Base-by-base conservation (phyloP, 192 early-diverging fungal genomes). In the Rhizoclosmatium sp. region DNA sequence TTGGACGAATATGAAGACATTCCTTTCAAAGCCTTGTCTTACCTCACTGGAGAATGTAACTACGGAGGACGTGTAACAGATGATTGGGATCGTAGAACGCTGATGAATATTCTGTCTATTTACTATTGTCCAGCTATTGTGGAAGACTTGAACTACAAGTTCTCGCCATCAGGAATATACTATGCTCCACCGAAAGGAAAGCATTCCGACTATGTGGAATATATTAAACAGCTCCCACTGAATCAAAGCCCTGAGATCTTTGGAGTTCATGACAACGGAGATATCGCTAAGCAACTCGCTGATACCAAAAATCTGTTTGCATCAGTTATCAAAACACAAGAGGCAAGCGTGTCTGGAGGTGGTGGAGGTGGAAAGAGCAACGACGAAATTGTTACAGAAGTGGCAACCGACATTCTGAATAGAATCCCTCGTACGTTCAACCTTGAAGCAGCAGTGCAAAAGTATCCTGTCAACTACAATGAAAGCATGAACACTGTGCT, bases 211-310 rank as follows among this genome's bases (percentile, higher is more conserved):
- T 87, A 91, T 71, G 76, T 91, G 23, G 90, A 91, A 46, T 89
- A 87, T 70, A 92, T 92, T 75, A 82, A 84, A 65, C 65, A 69
- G 16, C 67, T 92, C 47, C 90, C 90, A 10, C 69, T 92, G 44
- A 90, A 88, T 65, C 90, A 89, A 76, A 85, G 70, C 46, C 90
- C 90, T 9, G 90, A 92, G 62, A 84, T 91, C n/a, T 92, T 92
- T 84, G 90, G 90, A 3, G 91, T 92, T 54, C 90, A 92, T 80
- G 90, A 92, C 46, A 92, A 92, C 69, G 90, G 90, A 31, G 90
- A 92, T 78, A 92, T 92, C 80, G 88, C 88, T 39, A 84, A 90
- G 31, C 89, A 91, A 71, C 85, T 91, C 1, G 82, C 87, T 2
- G 90, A 91, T 49, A 91, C 90, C 42, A 73, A 83, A 48, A 72